phyloP scores from a whole-genome alignment of 805 yeast species.

The Candida koratica region DNA sequence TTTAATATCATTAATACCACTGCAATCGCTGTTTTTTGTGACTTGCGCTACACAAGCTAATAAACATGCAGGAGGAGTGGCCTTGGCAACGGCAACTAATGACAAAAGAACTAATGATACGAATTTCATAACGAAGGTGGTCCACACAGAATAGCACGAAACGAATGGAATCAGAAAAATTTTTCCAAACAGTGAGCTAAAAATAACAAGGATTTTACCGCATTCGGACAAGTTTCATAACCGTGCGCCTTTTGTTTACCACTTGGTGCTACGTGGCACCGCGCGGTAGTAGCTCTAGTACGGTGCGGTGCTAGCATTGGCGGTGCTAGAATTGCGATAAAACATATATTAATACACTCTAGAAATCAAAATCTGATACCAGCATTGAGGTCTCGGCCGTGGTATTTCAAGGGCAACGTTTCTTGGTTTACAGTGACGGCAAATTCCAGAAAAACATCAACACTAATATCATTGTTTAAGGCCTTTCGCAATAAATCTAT shows the following conservation, averaged over 20 bases:
- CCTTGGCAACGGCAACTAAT: slow-evolving; percentile 39
- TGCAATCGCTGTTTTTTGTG: slow-evolving; percentile 52
- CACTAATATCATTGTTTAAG: slow-evolving; percentile 46
- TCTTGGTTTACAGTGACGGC: background rate
- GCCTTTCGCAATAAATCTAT: slow-evolving; percentile 50
- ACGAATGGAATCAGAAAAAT: slow-evolving; percentile 8
- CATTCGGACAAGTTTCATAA: slow-evolving; percentile 3
- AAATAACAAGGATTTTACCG: slow-evolving; percentile 6
- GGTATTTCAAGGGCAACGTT: slow-evolving; percentile 1
- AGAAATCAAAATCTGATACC: slow-evolving; percentile 5
- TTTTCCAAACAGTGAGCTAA: slow-evolving; percentile 8
- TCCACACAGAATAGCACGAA: background rate
- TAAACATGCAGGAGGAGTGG: slow-evolving; percentile 88
- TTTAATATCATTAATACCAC: slow-evolving; percentile 55
- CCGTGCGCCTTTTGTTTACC: too few relatives aligned
- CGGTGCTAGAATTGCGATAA: too few relatives aligned
- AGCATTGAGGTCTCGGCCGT: slow-evolving; percentile 3
- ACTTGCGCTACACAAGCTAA: slow-evolving; percentile 83
- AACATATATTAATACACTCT: too few relatives aligned
- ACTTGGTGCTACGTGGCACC: too few relatives aligned
- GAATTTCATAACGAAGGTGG: slow-evolving; percentile 11
- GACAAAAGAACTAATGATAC: slow-evolving; percentile 21
- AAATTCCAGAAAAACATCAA: slow-evolving; percentile 40
- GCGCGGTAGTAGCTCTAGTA: too few relatives aligned
- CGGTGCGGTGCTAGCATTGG: too few relatives aligned